phyloP scores from a whole-genome alignment of 2,329 filamentous ascomycete species.

The Colletotrichum gloeosporioides region DNA sequence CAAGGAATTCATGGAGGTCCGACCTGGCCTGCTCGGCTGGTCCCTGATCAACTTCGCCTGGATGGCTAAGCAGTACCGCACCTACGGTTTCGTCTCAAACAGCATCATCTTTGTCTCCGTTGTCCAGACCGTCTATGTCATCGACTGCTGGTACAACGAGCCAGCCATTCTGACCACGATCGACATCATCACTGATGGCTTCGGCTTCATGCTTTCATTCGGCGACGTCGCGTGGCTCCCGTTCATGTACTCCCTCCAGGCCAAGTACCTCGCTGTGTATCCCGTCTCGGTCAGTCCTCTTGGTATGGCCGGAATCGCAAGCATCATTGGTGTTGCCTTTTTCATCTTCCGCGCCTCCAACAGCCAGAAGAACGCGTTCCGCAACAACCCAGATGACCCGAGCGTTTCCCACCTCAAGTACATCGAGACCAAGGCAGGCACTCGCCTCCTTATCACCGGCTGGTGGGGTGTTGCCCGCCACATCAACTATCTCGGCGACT shows the following conservation, averaged over 20 bases:
- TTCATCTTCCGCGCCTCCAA: constrained; percentile 94
- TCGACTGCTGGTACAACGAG: constrained; percentile 89
- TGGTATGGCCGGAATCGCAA: constrained; percentile 69
- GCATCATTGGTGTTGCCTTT: constrained; percentile 76
- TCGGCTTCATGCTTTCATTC: constrained; percentile 94
- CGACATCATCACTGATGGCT: constrained; percentile 91
- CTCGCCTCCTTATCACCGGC: constrained; percentile 80
- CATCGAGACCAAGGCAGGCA: constrained; percentile 84
- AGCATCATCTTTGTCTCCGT: constrained; percentile 81
- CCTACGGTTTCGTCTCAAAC: constrained; percentile 82
- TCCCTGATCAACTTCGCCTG: constrained; percentile 84
- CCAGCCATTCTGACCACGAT: constrained; percentile 90
- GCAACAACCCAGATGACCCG: constrained; percentile 83
- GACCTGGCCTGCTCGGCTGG: constrained; percentile 92
- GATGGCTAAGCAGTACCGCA: constrained; percentile 86
- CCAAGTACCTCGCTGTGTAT: constrained; percentile 83
- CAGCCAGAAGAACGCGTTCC: constrained; percentile 93
- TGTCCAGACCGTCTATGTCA: constrained; percentile 81
- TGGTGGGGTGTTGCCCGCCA: constrained; percentile 95
- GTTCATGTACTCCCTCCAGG: constrained; percentile 85
- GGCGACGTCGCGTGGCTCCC: constrained; percentile 94
- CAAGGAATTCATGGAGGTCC: constrained; percentile 87
- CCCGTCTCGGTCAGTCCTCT: constrained; percentile 77
- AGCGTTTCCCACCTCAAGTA: constrained; percentile 80
- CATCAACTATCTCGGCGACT: constrained; percentile 96